phyloP scores from a whole-genome alignment of 345 rosid species.

The Moringa oleifera region DNA sequence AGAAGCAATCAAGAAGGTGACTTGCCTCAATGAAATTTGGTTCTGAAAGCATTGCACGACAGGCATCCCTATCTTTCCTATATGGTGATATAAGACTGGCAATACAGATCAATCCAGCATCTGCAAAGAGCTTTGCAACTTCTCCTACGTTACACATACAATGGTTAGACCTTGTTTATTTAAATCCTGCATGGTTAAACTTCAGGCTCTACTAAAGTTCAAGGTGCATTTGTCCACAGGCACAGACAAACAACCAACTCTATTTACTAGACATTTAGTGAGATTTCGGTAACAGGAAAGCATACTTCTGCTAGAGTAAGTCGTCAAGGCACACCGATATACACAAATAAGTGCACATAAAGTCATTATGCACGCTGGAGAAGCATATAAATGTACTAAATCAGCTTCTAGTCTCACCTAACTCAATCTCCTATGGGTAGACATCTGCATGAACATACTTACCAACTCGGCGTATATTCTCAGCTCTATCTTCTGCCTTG shows the following conservation, averaged over 20 bases:
- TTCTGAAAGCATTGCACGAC: slow-evolving; percentile 69
- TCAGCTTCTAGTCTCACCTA: neutral
- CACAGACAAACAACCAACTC: neutral
- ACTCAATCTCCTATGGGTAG: neutral
- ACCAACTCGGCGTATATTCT: slow-evolving; percentile 94
- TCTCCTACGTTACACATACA: slow-evolving; percentile 46
- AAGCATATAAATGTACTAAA: neutral
- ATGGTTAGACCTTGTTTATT: neutral
- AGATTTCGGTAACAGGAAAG: too few species aligned
- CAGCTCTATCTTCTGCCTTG: slow-evolving; percentile 79
- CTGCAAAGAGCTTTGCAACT: slow-evolving; percentile 90
- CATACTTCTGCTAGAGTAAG: too few species aligned
- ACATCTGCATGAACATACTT: slow-evolving; percentile 21
- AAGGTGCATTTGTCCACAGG: neutral
- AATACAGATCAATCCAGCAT: slow-evolving; percentile 84
- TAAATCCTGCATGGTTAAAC: neutral
- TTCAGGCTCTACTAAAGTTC: neutral
- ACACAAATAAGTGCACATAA: neutral
- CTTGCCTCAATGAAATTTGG: slow-evolving; percentile 74
- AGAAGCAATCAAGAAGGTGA: slow-evolving; percentile 2
- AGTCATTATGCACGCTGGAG: neutral
- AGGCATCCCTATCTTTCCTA: slow-evolving; percentile 79
- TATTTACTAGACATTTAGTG: too few species aligned
- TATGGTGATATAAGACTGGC: slow-evolving; percentile 93
- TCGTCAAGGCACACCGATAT: too few species aligned